Conservation (phyloP, 2,329 filamentous ascomycete genomes). For the Fusarium subtropicale region DNA sequence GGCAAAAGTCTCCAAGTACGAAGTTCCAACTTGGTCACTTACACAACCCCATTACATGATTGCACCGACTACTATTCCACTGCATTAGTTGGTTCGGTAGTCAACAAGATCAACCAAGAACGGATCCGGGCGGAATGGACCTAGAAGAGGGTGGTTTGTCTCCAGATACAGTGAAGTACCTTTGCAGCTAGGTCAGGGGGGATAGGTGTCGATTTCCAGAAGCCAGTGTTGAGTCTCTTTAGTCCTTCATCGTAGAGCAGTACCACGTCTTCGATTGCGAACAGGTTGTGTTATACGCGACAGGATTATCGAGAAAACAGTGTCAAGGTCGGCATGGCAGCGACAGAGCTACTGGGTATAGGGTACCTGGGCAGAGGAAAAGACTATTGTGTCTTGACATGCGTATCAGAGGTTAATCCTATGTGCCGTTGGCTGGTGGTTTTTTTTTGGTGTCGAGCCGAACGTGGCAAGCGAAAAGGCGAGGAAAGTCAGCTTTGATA, state of each 20-base stretch:
- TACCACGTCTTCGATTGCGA: no score
- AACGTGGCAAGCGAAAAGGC: slow-evolving; percentile 11
- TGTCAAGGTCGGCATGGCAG: no score
- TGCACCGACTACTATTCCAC: slow-evolving; percentile 11
- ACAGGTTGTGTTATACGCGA: no score
- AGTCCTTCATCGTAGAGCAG: slow-evolving; percentile 21
- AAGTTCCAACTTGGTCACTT: neutral
- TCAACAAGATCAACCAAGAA: slow-evolving; percentile 52
- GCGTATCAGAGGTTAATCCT: slow-evolving; percentile 44
- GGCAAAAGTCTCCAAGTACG: neutral
- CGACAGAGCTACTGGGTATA: slow-evolving; percentile 51
- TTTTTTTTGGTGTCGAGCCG: slow-evolving; percentile 44
- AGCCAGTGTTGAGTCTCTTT: slow-evolving; percentile 44
- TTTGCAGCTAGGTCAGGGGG: slow-evolving; percentile 48
- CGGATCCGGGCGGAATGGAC: slow-evolving; percentile 51
- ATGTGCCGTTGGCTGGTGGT: slow-evolving; percentile 39
- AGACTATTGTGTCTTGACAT: slow-evolving; percentile 51
- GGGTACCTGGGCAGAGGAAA: slow-evolving; percentile 52
- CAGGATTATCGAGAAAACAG: no score
- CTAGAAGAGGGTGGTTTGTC: slow-evolving; percentile 55
- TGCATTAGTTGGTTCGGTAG: slow-evolving; percentile 12
- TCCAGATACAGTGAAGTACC: slow-evolving; percentile 54
- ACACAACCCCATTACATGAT: slow-evolving; percentile 33
- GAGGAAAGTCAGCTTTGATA: slow-evolving; percentile 7
- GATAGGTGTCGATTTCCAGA: slow-evolving; percentile 53